phyloP scores from a whole-genome alignment of 202 grass and related monocot genomes.

The Thinopyrum obtusiflorum region DNA sequence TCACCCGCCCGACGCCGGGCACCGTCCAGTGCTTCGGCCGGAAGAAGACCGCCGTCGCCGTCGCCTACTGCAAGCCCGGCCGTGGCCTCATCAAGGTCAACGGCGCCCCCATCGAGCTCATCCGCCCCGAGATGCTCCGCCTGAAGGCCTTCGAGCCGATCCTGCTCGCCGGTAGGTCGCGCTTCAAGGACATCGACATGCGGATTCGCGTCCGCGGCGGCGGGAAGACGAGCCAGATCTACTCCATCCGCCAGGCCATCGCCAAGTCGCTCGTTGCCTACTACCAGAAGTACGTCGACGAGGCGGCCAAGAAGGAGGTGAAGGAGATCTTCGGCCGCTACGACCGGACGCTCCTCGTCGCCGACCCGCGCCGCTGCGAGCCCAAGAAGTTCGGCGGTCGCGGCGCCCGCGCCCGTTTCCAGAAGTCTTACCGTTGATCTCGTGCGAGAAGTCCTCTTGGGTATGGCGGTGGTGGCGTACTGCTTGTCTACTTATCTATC shows the following conservation, averaged over 20 bases:
- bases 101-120: slow-evolving; percentile 33
- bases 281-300: slow-evolving; percentile 75
- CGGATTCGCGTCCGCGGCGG: slow-evolving; percentile 53
- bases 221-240: slow-evolving; percentile 67
- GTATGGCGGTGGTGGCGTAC: background rate
- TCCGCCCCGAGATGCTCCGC: slow-evolving; percentile 50
- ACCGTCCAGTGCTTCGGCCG: background rate
- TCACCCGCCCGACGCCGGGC: background rate
- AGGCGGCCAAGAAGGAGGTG: slow-evolving; percentile 71
- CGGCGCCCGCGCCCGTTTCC: slow-evolving; percentile 47
- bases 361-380: slow-evolving; percentile 47
- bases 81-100: background rate
- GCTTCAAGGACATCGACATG: background rate
- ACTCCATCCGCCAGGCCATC: slow-evolving; percentile 64
- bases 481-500: background rate
- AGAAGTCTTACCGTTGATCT: slow-evolving; percentile 52
- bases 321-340: slow-evolving; percentile 48
- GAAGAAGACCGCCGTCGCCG: slow-evolving; percentile 17
- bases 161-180: background rate
- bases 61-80: slow-evolving; percentile 55
- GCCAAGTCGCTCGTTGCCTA: slow-evolving; percentile 62
- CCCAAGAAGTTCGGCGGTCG: slow-evolving; percentile 22
- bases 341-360: slow-evolving; percentile 48
- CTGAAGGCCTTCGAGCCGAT: slow-evolving; percentile 66
- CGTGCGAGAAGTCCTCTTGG: background rate